Conservation (phyloP, 1,284 basidiomycete genomes). For the Cryptococcus sp. region DNA sequence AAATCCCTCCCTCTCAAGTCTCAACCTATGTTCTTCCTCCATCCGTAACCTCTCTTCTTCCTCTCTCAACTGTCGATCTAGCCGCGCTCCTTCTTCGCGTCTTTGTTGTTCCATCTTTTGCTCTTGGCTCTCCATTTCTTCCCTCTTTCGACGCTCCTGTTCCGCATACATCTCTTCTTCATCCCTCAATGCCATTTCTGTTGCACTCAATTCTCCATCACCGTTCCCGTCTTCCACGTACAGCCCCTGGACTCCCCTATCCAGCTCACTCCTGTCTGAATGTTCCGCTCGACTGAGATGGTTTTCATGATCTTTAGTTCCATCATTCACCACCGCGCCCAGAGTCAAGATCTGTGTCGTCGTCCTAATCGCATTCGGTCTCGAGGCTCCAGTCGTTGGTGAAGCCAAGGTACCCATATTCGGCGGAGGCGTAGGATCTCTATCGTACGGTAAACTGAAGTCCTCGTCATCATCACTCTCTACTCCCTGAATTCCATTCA, state of each 20-base stretch:
- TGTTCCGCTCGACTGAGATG: too few species aligned
- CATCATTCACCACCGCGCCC: neutral
- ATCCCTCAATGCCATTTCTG: neutral
- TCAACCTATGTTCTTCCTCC: conserved; percentile 1
- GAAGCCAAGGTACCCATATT: neutral
- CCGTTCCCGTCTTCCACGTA: neutral
- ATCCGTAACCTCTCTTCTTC: neutral
- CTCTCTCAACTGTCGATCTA: neutral
- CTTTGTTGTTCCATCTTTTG: conserved; percentile 1
- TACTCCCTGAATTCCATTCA: neutral
- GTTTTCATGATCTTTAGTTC: too few species aligned
- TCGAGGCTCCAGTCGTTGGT: neutral
- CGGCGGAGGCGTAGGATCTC: conserved; percentile 1
- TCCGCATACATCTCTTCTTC: neutral
- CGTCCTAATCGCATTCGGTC: neutral
- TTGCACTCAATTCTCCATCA: neutral
- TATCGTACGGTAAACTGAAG: conserved; percentile 13
- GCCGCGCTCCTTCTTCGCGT: neutral
- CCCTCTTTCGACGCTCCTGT: neutral
- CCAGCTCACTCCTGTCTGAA: too few species aligned
- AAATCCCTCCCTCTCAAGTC: neutral
- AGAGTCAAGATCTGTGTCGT: neutral
- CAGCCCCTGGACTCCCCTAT: neutral
- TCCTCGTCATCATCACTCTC: conserved; percentile 9
- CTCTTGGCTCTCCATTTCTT: conserved; percentile 1